Conservation (phyloP, 2,329 filamentous ascomycete genomes). For the Neurospora crassa region DNA sequence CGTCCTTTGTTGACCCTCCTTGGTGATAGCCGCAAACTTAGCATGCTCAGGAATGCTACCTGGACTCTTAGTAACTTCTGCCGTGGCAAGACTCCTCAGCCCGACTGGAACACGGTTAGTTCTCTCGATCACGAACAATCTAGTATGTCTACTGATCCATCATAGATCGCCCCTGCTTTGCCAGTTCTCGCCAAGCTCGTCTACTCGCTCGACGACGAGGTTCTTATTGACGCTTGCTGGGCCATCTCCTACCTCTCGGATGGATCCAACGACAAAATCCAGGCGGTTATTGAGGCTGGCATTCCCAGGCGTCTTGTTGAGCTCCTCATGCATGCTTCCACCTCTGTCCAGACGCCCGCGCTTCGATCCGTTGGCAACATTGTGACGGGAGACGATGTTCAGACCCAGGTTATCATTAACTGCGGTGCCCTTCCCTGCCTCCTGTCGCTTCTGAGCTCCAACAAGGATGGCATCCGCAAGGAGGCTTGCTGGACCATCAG, state of each 20-base stretch:
- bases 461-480: conserved; percentile 98
- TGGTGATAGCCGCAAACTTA: conserved; percentile 95
- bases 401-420: conserved; percentile 99
- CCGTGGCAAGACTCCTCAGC: conserved; percentile 97
- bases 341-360: conserved; percentile 94
- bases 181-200: conserved; percentile 95
- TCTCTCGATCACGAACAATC: conserved; percentile 4
- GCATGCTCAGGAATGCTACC: conserved; percentile 97
- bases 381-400: conserved; percentile 94
- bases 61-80: conserved; percentile 99
- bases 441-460: conserved; percentile 88
- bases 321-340: conserved; percentile 95
- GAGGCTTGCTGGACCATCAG: conserved; percentile 99
- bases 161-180: conserved; percentile 82
- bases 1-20: conserved; percentile 83
- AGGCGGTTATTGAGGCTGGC: conserved; percentile 95
- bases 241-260: conserved; percentile 98
- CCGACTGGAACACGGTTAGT: conserved; percentile 91
- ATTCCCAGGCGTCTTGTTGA: conserved; percentile 95
- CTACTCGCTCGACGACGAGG: conserved; percentile 96
- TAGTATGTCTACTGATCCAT: conserved; percentile 16
- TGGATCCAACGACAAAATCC: conserved; percentile 97
- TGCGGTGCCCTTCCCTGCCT: conserved; percentile 86
- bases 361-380: conserved; percentile 98
- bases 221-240: conserved; percentile 98